phyloP scores from a whole-genome alignment of 2,329 filamentous ascomycete species.

The Pseudogymnoascus sp. region DNA sequence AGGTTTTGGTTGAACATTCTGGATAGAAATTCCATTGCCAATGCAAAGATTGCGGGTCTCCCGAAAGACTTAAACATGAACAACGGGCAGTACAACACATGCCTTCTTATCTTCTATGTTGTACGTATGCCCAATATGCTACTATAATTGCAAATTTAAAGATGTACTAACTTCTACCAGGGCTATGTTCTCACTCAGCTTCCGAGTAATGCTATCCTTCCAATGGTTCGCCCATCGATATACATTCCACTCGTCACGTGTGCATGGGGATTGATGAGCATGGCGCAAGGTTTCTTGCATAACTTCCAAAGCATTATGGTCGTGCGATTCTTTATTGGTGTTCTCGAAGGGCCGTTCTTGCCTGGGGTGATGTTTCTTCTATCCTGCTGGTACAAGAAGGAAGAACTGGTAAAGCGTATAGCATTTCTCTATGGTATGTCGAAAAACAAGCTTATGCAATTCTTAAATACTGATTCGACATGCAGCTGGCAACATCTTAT shows the following conservation, averaged over 20 bases:
- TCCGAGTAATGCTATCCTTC: slow-evolving; percentile 19
- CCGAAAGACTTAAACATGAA: slow-evolving; percentile 12
- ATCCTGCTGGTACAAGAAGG: slow-evolving; percentile 22
- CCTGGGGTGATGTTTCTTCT: slow-evolving; percentile 17
- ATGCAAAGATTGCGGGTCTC: slow-evolving; percentile 10
- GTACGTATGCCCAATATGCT: slow-evolving; percentile 1
- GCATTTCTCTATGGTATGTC: slow-evolving; percentile 22
- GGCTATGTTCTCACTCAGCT: slow-evolving; percentile 13
- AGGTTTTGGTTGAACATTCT: slow-evolving; percentile 14
- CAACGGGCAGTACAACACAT: slow-evolving; percentile 17
- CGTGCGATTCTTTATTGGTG: slow-evolving; percentile 18
- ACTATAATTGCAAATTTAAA: background rate
- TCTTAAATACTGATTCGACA: background rate
- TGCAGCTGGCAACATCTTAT: slow-evolving; percentile 47
- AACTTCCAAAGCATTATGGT: slow-evolving; percentile 17
- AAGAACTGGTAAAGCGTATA: slow-evolving; percentile 21
- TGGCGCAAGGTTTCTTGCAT: slow-evolving; percentile 19
- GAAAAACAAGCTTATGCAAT: background rate
- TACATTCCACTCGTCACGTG: slow-evolving; percentile 21
- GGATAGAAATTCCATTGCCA: slow-evolving; percentile 12
- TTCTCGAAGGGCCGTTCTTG: slow-evolving; percentile 19
- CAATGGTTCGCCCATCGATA: slow-evolving; percentile 19
- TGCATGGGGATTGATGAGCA: slow-evolving; percentile 18
- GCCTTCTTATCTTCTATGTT: slow-evolving; percentile 17
- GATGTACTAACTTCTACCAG: background rate